Base-by-base conservation (phyloP, 2,329 filamentous ascomycete genomes). In the Ceratocystis variospora region DNA sequence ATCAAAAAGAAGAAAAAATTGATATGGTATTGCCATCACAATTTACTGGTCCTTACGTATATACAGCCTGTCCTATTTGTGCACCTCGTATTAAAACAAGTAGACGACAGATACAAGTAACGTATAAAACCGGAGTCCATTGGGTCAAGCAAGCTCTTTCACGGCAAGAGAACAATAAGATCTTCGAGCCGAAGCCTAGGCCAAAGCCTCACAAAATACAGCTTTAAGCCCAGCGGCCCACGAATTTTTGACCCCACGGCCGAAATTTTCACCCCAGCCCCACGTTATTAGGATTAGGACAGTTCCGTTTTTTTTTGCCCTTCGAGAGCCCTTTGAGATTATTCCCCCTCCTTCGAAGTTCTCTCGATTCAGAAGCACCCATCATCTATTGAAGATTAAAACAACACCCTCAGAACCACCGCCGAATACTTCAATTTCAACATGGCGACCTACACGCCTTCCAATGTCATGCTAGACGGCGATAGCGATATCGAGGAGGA, bases 401-500 rank as follows among this genome's bases (percentile, higher is more conserved):
- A 62, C 62, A 33, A 63, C 25, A 15, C 10, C 12, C 37, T 41
- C 62, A 31, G 55, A 59, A 37, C 45, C 62, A 28, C 44, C 62
- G 44, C 17, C n/a, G 45, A 63, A 53, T 50, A 37, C 50, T 48
- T 44, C 31, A 50, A 65, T 65, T 10, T 59, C 55, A 68, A 63
- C 44, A 68, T 68, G 66, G 66, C 66, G 55, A 65, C 66, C 53
- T 68, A 62, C 31, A 65, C 63, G 57, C 62, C 57, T 63, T 46
- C 44, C 59, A 59, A 68, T 57, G 55, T 63, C 50, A 46, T 68
- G 28, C 64, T 68, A 63, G 66, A 68, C 72, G 88, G 93, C 77
- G 91, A 95, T 75, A 96, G 90, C 74, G 94, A 97, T 76, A 88
- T 90, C 71, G 92, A 96, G 79, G 93, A 97, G 82, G 94, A 97